phyloP scores from a whole-genome alignment of 2,329 filamentous ascomycete species.

The Amauroascus verrucosus region DNA sequence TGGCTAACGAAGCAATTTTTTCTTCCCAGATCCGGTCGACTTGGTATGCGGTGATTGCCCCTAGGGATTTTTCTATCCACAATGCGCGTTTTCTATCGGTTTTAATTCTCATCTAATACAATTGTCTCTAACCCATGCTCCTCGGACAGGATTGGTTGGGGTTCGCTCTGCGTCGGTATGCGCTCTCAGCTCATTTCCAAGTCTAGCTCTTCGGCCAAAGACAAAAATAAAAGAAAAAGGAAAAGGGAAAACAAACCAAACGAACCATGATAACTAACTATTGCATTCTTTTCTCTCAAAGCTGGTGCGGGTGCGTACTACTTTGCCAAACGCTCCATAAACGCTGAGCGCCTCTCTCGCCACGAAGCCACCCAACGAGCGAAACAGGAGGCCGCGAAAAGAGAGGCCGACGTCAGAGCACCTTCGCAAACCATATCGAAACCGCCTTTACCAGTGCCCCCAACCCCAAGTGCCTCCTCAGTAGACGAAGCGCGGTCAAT shows the following conservation, averaged over 20 bases:
- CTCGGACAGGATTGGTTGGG: constrained; percentile 73
- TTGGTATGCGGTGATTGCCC: constrained; percentile 37
- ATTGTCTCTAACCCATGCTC: neutral
- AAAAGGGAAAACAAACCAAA: neutral
- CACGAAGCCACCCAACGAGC: constrained; percentile 47
- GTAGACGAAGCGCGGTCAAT: neutral
- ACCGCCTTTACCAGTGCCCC: neutral
- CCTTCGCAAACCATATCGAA: neutral
- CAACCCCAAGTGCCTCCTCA: neutral
- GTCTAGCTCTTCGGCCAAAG: neutral
- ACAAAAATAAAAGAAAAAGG: neutral
- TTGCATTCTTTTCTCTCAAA: constrained; percentile 27
- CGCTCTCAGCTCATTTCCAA: constrained; percentile 3
- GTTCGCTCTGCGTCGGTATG: constrained; percentile 71
- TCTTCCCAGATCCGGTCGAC: constrained; percentile 46
- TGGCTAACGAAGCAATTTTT: neutral
- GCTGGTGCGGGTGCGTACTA: constrained; percentile 88
- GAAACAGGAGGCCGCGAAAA: constrained; percentile 19
- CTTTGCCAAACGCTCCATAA: constrained; percentile 91
- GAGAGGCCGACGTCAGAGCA: constrained; percentile 10
- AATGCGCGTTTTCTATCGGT: neutral
- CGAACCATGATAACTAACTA: neutral
- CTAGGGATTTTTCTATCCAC: neutral
- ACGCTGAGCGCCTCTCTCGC: constrained; percentile 69
- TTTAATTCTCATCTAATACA: neutral